Evolutionary conservation across 2,329 filamentous ascomycete species (phyloP), one percentile per base, ranked within the genome.

Genomic region (Aspergillus aculeatus): DNA sequence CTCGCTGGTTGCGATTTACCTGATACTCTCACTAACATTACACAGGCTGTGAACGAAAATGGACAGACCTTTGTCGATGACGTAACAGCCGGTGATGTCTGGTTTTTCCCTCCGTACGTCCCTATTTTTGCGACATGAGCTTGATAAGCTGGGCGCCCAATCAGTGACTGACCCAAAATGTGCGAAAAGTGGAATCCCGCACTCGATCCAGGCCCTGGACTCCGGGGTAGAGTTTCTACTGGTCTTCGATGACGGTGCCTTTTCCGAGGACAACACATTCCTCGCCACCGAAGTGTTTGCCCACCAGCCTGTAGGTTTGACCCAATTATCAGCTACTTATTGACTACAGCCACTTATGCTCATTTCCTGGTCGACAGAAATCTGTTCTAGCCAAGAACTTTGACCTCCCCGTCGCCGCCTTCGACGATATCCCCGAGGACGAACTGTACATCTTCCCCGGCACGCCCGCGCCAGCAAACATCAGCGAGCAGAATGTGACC

Each of bases 391-490:
- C 83, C 29, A 86, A 86, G 71, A 79, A 86, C 64, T 76, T 86
- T 31, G 74, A 80, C 31, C 74, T 81, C 7, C 77, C 82, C 31
- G 68, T 81, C 35, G 73, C 76, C 2, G 78, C 78, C 7, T 82
- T 93, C 68, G 82, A 84, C 16, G 81, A 88, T 62, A 82, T 91
- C 11, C 89, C 89, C 4, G 74, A 84, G 53, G 78, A 81, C 7
- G 80, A 92, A 67, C 89, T 90, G 66, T 92, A 91, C 79, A 92
- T 92, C 71, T 92, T 92, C 80, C 83, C 89, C 67, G 89, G 89
- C 60, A 84, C 85, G 23, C 75, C 84, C 0, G 75, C 82, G 1
- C 89, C 89, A 0, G 85, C 82, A 3, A 80, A 86, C 21, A 87
- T 91, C 65, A 81, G 86, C 9, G 80, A 89, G 9, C 89, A 91